Evolutionary conservation across 371 early-diverging fungal species (phyloP), one percentile per base, ranked within the genome.

Genomic region (Mucor indicus): DNA sequence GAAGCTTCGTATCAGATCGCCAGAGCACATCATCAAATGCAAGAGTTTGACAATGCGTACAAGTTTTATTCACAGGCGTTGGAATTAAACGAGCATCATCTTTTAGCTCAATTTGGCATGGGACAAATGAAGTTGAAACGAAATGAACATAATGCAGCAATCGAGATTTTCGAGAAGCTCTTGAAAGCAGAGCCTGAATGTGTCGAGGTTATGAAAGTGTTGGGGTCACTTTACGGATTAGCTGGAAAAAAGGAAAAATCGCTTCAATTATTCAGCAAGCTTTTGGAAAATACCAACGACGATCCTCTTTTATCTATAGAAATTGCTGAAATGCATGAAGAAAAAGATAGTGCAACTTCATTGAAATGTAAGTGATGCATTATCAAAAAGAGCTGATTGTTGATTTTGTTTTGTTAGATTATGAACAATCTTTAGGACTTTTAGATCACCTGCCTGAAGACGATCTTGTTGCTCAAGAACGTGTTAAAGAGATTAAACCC

Each of bases 91-190:
- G 80, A 85, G 0, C 62, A 78, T 12, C 86, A 93, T 41, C 36
- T 75, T 0, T 43, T 83, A 42, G 84, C 86, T n/a, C 87, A 85
- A 50, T 91, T 80, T 55, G 89, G 88, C 6, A 62, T 91, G 33
- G 93, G 89, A 0, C 87, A 93, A 64, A 83, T 86, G 75, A 67
- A 68, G 42, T 44, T 85, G 21, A 67, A 77, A 29, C 64, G 69
- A 51, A 68, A 64, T 12, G 73, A 80, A 38, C 48, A 59, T 40
- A 74, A 70, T 13, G 55, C 69, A 17, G 91, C 95, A 1, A 79
- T 84, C 22, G 79, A 83, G 4, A 76, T 80, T 11, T 86, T 92
- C 49, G 88, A 93, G 60, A 81, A 80, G 21, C 75, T 93, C 13
- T 71, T 86, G 13, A 64, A 71, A 42, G 63, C 75, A 38, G 83